Evolutionary conservation across 805 yeast species (phyloP), one percentile per base, ranked within the genome.

Genomic region (Candida lessepsii): DNA sequence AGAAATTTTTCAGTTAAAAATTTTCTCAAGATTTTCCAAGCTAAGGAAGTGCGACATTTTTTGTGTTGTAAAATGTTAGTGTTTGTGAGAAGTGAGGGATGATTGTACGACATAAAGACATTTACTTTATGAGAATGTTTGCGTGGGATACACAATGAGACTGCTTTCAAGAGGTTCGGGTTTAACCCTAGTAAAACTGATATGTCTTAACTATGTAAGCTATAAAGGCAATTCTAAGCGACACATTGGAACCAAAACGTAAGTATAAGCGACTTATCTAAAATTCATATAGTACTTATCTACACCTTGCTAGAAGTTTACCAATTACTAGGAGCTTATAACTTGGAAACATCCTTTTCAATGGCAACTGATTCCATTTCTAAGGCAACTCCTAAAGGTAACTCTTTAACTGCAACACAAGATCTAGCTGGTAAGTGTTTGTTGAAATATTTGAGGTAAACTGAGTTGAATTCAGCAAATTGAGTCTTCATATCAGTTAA

Each of bases 321-420:
- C n/a, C n/a, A n/a, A n/a, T n/a, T n/a, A 20, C 23, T 20, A 20
- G 9, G 23, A 29, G 4, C 19, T 35, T 57, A 65, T 53, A 66
- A 63, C 52, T 63, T 66, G 41, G 60, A 39, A 28, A 26, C 7
- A 26, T 47, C 48, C 32, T 60, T 64, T 65, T 83, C 96, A 42
- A 85, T 71, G 45, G 98, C 99, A 67, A 93, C 71, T 47, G 85
- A 90, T 72, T 91, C 99, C 69, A 93, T 78, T 73, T 93, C 99
- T 54, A 88, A 73, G 47, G 79, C 86, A 46, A 81, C 87, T 46
- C 88, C 88, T 63, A 93, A 78, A 46, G 99, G 99, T 54, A 93
- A 81, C 48, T 79, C 81, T 66, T 81, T 83, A 48, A 90, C 98
- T 32, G 97, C 97, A 54, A 93, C 95, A 74, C 97, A 93, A 2